Conservation (phyloP, 2,329 filamentous ascomycete genomes). For the Claviceps pazoutovae region DNA sequence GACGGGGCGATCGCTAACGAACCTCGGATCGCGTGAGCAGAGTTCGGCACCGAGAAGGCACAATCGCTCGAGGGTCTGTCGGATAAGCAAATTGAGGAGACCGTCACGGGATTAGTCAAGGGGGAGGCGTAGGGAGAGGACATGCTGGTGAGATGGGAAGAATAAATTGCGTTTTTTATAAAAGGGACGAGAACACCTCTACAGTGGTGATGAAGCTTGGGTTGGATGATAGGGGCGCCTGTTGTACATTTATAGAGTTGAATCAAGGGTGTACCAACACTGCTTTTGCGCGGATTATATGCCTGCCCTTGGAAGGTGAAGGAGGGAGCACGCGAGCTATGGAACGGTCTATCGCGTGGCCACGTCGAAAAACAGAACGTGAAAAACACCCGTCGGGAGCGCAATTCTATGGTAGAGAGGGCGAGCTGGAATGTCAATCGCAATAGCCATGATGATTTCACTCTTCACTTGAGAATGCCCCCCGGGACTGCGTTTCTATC, state of each 20-base stretch:
- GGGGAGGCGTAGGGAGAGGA: background rate
- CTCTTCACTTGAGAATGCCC: background rate
- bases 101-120: constrained; percentile 42
- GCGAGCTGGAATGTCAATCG: too few species aligned
- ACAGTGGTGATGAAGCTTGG: background rate
- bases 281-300: background rate
- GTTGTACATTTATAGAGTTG: background rate
- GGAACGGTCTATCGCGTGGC: too few species aligned
- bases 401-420: too few species aligned
- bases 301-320: background rate
- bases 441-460: background rate
- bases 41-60: constrained; percentile 43
- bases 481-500: background rate
- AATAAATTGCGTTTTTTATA: background rate
- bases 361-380: too few species aligned
- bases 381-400: too few species aligned
- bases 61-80: constrained; percentile 43
- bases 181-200: background rate
- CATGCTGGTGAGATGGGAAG: background rate
- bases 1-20: background rate
- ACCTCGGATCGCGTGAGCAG: constrained; percentile 16
- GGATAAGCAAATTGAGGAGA: constrained; percentile 48
- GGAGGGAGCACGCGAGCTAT: background rate
- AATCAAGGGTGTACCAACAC: background rate
- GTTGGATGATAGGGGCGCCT: background rate